Conservation (phyloP, 345 rosid genomes). For the Arabidopsis arenosa region DNA sequence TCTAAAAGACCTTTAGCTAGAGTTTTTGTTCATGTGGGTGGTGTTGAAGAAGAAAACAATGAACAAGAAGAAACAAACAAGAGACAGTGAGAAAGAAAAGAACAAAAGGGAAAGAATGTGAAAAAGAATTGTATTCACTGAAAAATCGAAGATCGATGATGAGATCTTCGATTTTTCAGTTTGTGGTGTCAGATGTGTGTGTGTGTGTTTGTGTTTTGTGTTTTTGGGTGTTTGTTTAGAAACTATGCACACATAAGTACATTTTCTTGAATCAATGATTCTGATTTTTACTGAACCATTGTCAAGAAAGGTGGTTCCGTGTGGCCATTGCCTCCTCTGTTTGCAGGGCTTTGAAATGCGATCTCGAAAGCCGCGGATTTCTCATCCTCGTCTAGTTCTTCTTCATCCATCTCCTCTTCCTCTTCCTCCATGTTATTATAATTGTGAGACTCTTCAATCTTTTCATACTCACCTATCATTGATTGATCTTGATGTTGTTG, state of each 20-base stretch:
- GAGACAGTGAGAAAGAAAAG: constrained; percentile 23
- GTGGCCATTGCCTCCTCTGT: constrained; percentile 64
- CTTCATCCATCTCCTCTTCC: constrained; percentile 51
- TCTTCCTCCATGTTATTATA: constrained; percentile 49
- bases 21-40: constrained; percentile 44
- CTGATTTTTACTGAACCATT: constrained; percentile 58
- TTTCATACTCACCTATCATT: constrained; percentile 55
- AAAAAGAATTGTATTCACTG: constrained; percentile 44
- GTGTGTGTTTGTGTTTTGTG: constrained; percentile 13
- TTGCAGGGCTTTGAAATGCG: constrained; percentile 56
- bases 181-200: constrained; percentile 44
- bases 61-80: constrained; percentile 35
- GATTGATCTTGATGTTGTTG: constrained; percentile 45
- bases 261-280: constrained; percentile 28
- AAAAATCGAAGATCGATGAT: constrained; percentile 24
- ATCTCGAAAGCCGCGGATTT: constrained; percentile 61
- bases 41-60: constrained; percentile 40
- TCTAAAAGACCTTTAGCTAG: constrained; percentile 43
- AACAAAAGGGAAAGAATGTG: constrained; percentile 38
- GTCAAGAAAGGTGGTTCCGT: constrained; percentile 59
- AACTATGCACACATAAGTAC: constrained; percentile 55
- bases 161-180: constrained; percentile 25
- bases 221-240: constrained; percentile 43
- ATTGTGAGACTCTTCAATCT: constrained; percentile 52
- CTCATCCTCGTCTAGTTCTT: constrained; percentile 53